These are phyloP conservation scores for Cryptococcus maquisensis DNA, from an alignment of 1,284 basidiomycete species.

Conservation along the genomic window DNA sequence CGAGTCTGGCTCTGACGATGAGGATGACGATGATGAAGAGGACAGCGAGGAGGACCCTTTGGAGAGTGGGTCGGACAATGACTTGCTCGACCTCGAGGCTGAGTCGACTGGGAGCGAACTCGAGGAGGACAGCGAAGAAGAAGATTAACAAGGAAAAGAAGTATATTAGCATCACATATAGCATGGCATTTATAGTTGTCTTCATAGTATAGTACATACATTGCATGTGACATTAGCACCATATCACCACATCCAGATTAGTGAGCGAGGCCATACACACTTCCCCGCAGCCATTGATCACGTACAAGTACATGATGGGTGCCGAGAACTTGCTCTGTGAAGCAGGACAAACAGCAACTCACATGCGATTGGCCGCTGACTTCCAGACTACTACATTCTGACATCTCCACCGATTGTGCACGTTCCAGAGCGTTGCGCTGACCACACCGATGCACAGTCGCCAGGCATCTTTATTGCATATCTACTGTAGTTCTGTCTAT, in stretches of 20 bases:
- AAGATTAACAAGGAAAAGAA: slow-evolving; percentile 26
- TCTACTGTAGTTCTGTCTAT: too few relatives aligned
- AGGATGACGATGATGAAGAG: slow-evolving; percentile 54
- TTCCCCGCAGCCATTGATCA: too few relatives aligned
- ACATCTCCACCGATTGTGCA: too few relatives aligned
- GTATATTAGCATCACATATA: background rate
- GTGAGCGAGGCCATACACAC: too few relatives aligned
- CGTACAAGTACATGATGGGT: too few relatives aligned
- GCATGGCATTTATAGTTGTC: background rate
- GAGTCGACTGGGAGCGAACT: slow-evolving; percentile 58
- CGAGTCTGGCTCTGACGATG: slow-evolving; percentile 22
- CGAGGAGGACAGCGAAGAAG: slow-evolving; percentile 58
- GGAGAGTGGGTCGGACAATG: slow-evolving; percentile 56
- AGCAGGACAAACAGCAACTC: too few relatives aligned
- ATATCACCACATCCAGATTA: background rate
- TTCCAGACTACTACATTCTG: too few relatives aligned
- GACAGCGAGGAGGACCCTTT: slow-evolving; percentile 54
- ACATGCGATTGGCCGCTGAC: too few relatives aligned
- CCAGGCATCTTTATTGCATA: too few relatives aligned
- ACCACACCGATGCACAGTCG: too few relatives aligned
- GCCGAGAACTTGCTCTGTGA: too few relatives aligned
- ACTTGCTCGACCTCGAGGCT: slow-evolving; percentile 59
- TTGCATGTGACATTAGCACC: slow-evolving; percentile 7
- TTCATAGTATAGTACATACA: slow-evolving; percentile 1
- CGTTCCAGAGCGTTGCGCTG: too few relatives aligned